phyloP scores from a whole-genome alignment of 2,329 filamentous ascomycete species.

The Epichloe gansuensis region DNA sequence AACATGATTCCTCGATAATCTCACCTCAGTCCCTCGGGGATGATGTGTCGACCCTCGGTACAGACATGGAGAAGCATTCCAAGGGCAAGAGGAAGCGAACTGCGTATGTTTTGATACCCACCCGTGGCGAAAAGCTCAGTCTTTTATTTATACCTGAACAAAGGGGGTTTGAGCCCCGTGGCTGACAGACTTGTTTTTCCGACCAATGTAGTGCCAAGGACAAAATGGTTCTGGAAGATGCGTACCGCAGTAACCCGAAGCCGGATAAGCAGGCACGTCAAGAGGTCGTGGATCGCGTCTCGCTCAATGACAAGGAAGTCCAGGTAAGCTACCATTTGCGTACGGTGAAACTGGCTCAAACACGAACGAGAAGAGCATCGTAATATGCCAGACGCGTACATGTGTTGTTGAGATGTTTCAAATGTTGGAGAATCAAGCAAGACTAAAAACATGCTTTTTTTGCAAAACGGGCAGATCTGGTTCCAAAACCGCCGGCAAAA shows the following conservation, averaged over 20 bases:
- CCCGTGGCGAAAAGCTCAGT: no score
- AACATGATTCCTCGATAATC: slow-evolving; percentile 12
- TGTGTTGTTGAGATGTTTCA: neutral
- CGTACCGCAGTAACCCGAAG: slow-evolving; percentile 75
- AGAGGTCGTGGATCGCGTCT: slow-evolving; percentile 72
- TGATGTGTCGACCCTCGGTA: neutral
- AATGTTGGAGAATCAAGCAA: neutral
- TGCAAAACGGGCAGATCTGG: slow-evolving; percentile 62
- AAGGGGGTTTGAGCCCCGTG: neutral
- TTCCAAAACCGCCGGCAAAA: slow-evolving; percentile 94
- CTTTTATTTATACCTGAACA: neutral
- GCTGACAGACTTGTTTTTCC: slow-evolving; percentile 9
- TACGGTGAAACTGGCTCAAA: neutral
- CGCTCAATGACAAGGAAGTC: slow-evolving; percentile 88
- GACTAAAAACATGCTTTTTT: neutral
- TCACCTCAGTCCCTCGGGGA: slow-evolving; percentile 8
- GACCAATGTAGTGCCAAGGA: slow-evolving; percentile 57
- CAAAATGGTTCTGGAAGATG: slow-evolving; percentile 74
- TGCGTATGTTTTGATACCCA: slow-evolving; percentile 33
- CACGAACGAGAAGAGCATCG: neutral
- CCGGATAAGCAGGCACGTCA: slow-evolving; percentile 82
- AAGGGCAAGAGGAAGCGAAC: slow-evolving; percentile 52
- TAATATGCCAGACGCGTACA: neutral
- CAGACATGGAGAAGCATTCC: slow-evolving; percentile 32
- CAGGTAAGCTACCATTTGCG: slow-evolving; percentile 52